These are phyloP conservation scores for Thalassiosira exigua DNA, from an alignment of 352 stramenopile species.

Conservation along the genomic window DNA sequence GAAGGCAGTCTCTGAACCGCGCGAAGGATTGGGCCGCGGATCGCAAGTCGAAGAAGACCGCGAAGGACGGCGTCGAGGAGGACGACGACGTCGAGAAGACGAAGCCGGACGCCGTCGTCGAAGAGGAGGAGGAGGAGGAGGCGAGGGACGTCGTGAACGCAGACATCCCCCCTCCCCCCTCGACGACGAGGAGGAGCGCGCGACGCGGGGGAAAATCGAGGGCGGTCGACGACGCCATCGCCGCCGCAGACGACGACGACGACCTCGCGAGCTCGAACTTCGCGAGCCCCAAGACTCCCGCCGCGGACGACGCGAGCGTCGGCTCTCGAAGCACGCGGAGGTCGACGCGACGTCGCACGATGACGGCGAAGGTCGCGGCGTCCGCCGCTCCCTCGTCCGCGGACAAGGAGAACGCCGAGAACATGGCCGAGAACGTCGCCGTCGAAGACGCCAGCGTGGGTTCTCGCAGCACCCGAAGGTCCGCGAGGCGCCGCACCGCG, in stretches of 20 bases:
- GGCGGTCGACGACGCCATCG: background rate
- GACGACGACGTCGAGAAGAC: conserved; percentile 10
- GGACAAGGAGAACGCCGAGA: too few relatives aligned
- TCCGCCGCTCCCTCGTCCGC: too few relatives aligned
- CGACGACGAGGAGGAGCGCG: background rate
- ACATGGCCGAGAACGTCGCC: too few relatives aligned
- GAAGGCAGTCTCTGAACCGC: conserved; percentile 12
- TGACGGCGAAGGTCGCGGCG: background rate
- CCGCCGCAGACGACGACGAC: background rate
- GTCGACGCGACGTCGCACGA: background rate
- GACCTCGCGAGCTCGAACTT: background rate
- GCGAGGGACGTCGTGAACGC: background rate
- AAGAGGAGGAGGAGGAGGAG: background rate
- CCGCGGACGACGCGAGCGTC: too few relatives aligned
- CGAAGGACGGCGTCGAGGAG: background rate
- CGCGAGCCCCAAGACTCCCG: background rate
- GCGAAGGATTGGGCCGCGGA: conserved; percentile 34
- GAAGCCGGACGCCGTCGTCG: background rate
- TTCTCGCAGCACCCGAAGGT: too few relatives aligned
- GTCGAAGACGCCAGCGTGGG: too few relatives aligned
- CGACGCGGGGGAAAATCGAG: background rate
- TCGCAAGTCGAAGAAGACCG: conserved; percentile 31
- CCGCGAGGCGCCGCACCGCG: too few relatives aligned
- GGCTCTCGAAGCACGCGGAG: background rate
- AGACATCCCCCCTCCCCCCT: too few relatives aligned